Evolutionary conservation across 75 land plant species (phyloP).

Genomic region (Cupressus sempervirens): DNA sequence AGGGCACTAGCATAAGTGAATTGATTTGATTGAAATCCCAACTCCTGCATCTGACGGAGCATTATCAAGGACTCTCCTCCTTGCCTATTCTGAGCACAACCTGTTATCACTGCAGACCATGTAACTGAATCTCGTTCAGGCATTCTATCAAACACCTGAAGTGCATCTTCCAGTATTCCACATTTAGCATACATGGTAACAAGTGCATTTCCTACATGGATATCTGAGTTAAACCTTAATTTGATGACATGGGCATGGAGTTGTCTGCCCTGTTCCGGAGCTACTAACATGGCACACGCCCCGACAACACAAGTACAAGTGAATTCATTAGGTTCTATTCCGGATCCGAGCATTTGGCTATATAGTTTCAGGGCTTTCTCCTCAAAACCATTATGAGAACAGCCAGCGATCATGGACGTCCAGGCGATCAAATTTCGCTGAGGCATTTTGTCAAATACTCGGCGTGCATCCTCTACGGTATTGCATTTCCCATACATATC

Average conservation of each 20-base stretch:
- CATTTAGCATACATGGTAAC: constrained; percentile 17
- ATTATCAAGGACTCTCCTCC: constrained; percentile 7
- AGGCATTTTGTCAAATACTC: constrained; percentile 14
- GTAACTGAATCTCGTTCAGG: constrained; percentile 15
- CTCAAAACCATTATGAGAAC: constrained; percentile 16
- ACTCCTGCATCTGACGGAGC: neutral
- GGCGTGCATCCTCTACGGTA: constrained; percentile 8
- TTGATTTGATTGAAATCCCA: neutral
- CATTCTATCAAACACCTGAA: constrained; percentile 14
- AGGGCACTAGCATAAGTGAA: constrained; percentile 3
- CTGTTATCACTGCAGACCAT: constrained; percentile 20
- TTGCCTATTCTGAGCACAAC: constrained; percentile 8
- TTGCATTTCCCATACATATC: constrained; percentile 12
- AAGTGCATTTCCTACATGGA: constrained; percentile 13
- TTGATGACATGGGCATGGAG: constrained; percentile 13
- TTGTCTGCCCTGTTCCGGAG: constrained; percentile 15
- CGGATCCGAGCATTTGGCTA: neutral
- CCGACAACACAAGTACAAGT: constrained; percentile 10
- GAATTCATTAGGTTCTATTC: neutral
- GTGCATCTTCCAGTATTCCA: constrained; percentile 22
- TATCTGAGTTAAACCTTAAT: constrained; percentile 14
- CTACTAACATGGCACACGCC: constrained; percentile 19
- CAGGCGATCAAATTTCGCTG: constrained; percentile 12
- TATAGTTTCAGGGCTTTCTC: constrained; percentile 8
- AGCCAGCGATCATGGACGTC: constrained; percentile 17